Percentiles rank a stretch among this genome's conserved stretches.
These are phyloP conservation scores for Ogataea kodamae DNA, from an alignment of 805 yeast genomes.

Conservation along the genomic window DNA sequence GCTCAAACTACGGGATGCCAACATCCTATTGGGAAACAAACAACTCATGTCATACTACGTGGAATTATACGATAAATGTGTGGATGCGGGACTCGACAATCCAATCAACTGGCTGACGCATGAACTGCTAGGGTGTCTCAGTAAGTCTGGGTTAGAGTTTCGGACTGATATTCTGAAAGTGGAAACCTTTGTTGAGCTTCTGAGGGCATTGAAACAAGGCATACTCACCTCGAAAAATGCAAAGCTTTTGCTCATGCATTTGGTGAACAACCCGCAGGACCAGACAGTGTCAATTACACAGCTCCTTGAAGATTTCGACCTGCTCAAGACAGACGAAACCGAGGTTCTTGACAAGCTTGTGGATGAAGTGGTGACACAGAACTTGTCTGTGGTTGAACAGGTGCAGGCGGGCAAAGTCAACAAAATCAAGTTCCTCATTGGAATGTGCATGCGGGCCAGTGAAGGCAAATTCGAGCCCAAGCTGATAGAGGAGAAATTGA, in stretches of 20 bases:
- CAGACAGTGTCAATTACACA: constrained; percentile 32
- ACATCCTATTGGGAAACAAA: constrained; percentile 53
- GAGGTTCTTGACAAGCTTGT: constrained; percentile 34
- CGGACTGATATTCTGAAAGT: constrained; percentile 36
- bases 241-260: constrained; percentile 57
- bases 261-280: constrained; percentile 48
- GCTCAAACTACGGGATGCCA: constrained; percentile 71
- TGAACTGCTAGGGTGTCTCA: constrained; percentile 68
- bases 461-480: constrained; percentile 54
- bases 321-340: constrained; percentile 37
- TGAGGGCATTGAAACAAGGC: constrained; percentile 43
- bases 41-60: constrained; percentile 51
- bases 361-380: constrained; percentile 35
- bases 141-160: constrained; percentile 44
- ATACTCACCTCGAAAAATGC: constrained; percentile 67
- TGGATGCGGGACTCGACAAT: constrained; percentile 38
- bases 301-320: constrained; percentile 53
- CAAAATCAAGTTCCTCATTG: constrained; percentile 74
- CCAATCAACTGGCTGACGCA: constrained; percentile 78
- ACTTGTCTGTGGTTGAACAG: constrained; percentile 54
- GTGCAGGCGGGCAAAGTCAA: constrained; percentile 50
- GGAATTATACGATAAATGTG: constrained; percentile 34
- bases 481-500: constrained; percentile 24
- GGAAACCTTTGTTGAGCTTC: constrained; percentile 48
- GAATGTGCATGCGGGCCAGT: constrained; percentile 76